Evolutionary conservation across 2,329 filamentous ascomycete genomes (phyloP), one percentile per base, ranked within the genome.

Genomic region (Aaosphaeria pasadenensis): DNA sequence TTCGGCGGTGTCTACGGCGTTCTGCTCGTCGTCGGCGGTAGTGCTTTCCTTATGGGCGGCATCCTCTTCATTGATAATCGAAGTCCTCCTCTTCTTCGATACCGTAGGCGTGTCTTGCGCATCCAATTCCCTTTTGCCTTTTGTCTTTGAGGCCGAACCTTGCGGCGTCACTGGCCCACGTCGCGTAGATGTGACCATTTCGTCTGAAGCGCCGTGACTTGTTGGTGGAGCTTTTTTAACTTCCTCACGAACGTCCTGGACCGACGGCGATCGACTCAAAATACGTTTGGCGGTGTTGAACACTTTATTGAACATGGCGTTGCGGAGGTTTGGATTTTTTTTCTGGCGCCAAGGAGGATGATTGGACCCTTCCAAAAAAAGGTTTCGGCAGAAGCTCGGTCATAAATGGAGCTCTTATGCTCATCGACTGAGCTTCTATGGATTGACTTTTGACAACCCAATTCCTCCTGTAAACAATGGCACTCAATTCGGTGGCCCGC

Each of bases 161-260:
- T 50, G 54, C 43, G 58, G 62, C 32, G 63, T 66, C 7, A 52
- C 53, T 35, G 51, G 50, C 35, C 59, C 67, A 50, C 62, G 57
- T 48, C 66, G 60, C 30, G 65, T 69, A 5, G 66, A 69, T 6
- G 63, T 66, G 44, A 70, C 67, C 67, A 70, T 70, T 36, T 53
- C 53, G 50, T 46, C 43, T 43, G 52, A 47, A 11, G 50, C 29
- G 43, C 55, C 48, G 42, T 49, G 42, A 41, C 42, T 54, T 40
- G 44, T 56, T 24, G 54, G 50, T 42, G 51, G 41, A 4, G 51
- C 44, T 30, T 60, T 52, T 47, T 11, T 39, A 7, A 39, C 28
- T 43, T 62, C 58, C 46, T 53, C 57, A n/a, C 55, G 46, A 42
- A 43, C 46, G 48, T 45, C 50, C 46, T 61, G 63, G 39, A 48